Conservation (phyloP, 2,329 filamentous ascomycete species). For the Penicillium sp. region DNA sequence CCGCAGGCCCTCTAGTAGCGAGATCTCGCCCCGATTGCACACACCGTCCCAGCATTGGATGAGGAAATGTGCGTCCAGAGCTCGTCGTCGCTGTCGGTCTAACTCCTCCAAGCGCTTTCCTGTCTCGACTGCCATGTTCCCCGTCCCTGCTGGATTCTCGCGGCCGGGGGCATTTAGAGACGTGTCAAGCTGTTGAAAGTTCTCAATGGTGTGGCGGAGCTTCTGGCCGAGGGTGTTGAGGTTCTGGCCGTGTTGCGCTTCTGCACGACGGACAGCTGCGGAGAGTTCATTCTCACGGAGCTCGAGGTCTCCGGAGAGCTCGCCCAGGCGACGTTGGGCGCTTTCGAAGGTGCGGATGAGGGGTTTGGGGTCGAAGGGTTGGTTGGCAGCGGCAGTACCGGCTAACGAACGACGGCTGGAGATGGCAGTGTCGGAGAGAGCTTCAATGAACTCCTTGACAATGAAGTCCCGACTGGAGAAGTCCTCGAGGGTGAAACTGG, state of each 20-base stretch:
- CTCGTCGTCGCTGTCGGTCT: conserved; percentile 84
- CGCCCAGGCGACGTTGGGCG: conserved; percentile 53
- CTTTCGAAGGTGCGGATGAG: conserved; percentile 91
- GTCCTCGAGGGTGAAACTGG: conserved; percentile 83
- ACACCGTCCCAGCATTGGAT: conserved; percentile 98
- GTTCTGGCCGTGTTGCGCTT: conserved; percentile 87
- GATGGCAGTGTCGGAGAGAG: conserved; percentile 79
- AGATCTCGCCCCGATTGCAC: conserved; percentile 81
- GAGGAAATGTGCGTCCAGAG: conserved; percentile 89
- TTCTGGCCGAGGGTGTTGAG: conserved; percentile 83
- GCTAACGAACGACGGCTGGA: conserved; percentile 73
- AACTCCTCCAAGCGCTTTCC: conserved; percentile 91
- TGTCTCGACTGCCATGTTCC: conserved; percentile 90
- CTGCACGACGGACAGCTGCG: conserved; percentile 84
- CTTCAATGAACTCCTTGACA: conserved; percentile 95
- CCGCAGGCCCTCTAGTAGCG: conserved; percentile 83
- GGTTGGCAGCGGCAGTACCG: conserved; percentile 33
- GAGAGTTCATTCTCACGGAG: conserved; percentile 86
- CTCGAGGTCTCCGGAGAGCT: conserved; percentile 73
- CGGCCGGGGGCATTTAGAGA: conserved; percentile 65
- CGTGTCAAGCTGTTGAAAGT: conserved; percentile 85
- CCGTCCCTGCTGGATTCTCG: conserved; percentile 53
- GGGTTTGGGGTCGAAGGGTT: conserved; percentile 89
- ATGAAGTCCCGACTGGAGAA: conserved; percentile 92
- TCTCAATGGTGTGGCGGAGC: conserved; percentile 85